Base-by-base conservation (phyloP, 306 rosid genomes). In the Vachellia pachyceras region DNA sequence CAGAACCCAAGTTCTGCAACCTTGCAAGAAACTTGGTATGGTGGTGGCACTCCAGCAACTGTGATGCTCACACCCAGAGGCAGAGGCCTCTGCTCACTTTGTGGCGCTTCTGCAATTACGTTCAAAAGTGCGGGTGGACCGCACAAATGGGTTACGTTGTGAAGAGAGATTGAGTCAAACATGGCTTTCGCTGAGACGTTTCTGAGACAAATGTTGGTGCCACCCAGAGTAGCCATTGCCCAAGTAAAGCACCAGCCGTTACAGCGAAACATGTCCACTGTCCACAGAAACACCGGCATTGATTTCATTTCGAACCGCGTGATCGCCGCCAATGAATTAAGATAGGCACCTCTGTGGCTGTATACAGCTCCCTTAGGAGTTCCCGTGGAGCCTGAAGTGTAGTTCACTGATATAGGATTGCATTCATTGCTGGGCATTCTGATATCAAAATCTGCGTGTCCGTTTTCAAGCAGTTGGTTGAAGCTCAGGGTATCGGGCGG, bases 221-320 rank as follows among this genome's bases (percentile, higher is more conserved):
- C 98, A n/a, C 98, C 95, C 73, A 92, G 81, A 54, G 88, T 89
- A 40, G 97, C 81, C 84, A 92, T 81, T 33, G 86, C 91, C 98
- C 98, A 94, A 57, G 90, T 25, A 76, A 84, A 88, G 74, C 98
- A 92, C 98, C 98, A 94, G 0, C 98, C 98, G 2, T 90, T 92
- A 85, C 98, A 94, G 41, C 97, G 89, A 77, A 94, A 94, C 98
- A 94, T 94, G 86, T 94, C 98, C 7, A 94, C 97, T 5, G 97
- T 94, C 98, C 98, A 94, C 18, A 94, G 72, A 63, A 94, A 94
- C 75, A 94, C 92, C 0, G 92, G 60, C 86, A 23, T 70, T 49
- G 44, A 76, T 44, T 84, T 73, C 87, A 90, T 75, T 22, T 76
- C 61, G 12, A 78, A 71, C 42, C 91, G 93, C 42, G 85, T 25